phyloP scores from a whole-genome alignment of 1,139 yeast genomes.

The Geotrichum cucujoidarum region DNA sequence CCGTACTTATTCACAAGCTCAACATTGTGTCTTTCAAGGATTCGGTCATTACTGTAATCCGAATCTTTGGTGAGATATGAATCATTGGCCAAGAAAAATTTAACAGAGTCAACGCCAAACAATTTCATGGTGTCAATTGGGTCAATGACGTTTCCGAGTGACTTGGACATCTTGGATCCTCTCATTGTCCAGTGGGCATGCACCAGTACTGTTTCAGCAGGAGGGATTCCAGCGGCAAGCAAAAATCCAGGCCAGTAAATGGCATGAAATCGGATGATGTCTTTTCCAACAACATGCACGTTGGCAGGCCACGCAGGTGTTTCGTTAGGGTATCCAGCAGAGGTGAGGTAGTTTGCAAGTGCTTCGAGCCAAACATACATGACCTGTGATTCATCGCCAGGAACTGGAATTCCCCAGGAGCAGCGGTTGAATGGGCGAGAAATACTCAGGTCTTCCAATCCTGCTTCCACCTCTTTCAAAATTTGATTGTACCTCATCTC shows the following conservation, averaged over 20 bases:
- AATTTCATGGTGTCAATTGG: conserved; percentile 58
- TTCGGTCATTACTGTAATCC: conserved; percentile 62
- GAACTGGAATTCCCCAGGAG: conserved; percentile 89
- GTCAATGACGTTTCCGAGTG: conserved; percentile 93
- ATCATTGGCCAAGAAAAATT: conserved; percentile 73
- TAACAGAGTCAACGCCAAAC: conserved; percentile 62
- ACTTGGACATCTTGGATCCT: conserved; percentile 90
- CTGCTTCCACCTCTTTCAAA: conserved; percentile 51
- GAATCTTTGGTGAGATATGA: conserved; percentile 74
- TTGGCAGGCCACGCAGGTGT: conserved; percentile 51
- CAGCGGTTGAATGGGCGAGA: conserved; percentile 77
- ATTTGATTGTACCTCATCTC: conserved; percentile 50
- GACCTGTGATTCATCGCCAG: conserved; percentile 68
- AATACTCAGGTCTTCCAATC: conserved; percentile 66
- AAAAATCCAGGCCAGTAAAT: conserved; percentile 93
- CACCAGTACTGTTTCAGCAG: conserved; percentile 73
- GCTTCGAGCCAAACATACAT: conserved; percentile 99
- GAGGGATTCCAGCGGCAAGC: conserved; percentile 68
- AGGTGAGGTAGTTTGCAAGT: conserved; percentile 73
- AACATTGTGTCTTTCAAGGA: conserved; percentile 54
- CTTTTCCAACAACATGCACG: conserved; percentile 82
- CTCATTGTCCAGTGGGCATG: conserved; percentile 94
- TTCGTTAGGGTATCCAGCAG: conserved; percentile 58
- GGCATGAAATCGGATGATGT: conserved; percentile 78
- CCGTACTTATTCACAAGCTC: conserved; percentile 76